Base-by-base conservation (phyloP, 1,284 basidiomycete genomes). In the Pisolithus thermaeus region DNA sequence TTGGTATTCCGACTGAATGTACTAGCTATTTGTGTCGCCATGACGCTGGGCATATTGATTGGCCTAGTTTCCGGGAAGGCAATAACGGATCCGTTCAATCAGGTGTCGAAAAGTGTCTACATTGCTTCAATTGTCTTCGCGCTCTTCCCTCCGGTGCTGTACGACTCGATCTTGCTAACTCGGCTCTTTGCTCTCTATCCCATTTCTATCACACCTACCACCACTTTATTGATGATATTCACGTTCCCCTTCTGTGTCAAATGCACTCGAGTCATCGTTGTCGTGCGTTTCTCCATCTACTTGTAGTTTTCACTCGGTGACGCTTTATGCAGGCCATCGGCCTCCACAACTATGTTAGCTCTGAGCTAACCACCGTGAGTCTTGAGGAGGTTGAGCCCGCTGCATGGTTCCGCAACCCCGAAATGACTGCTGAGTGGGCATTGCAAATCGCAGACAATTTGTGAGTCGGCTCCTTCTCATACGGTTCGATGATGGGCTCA, bases 171-270 rank as follows among this genome's bases (percentile, higher is more conserved):
- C 12, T 12, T 51, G 22, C 23, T 51, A 25, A 35, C 36, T 36
- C 50, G 50, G 4, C 50, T 51, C 12, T 45, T 51, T 37, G 50
- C 50, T n/a, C 25, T 41, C 4, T 51, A 47, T 20, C 50, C 50
- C 16, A 14, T 37, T 5, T 12, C 28, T 7, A 14, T 14, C 8
- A 51, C 50, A 16, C 50, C 50, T 46, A 7, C 7, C 9, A 18
- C 14, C 12, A 40, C 47, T 5, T 38, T 48, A 7, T 12, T 48
- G 16, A 48, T 41, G 18, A 22, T 48, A 37, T 39, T 48, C 22
- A 38, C 47, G 11, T 41, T 48, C 27, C 47, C 47, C 27, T 28
- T 48, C 27, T 40, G 37, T 22, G 23, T 48, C 14, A 48, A 48
- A 27, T 48, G 47, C n/a, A 35, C 36, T 25, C 47, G 47, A 16